Base-by-base conservation (phyloP, 2,329 filamentous ascomycete genomes). In the Claviceps digitariae region DNA sequence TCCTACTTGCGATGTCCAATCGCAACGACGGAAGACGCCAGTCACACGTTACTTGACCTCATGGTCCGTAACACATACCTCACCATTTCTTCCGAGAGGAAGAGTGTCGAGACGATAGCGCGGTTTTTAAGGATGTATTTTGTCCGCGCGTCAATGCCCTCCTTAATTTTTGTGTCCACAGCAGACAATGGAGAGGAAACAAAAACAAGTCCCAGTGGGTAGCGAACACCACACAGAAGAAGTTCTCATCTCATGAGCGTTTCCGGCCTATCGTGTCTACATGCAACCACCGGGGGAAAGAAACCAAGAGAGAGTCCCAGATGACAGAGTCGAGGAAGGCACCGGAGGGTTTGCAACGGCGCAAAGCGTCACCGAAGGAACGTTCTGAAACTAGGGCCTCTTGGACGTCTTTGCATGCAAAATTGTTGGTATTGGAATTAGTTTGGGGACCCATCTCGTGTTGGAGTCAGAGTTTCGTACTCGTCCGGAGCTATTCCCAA, bases 111-210 rank as follows among this genome's bases (percentile, higher is more conserved):
- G 79, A 82, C 64, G 78, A 79, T 48, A 79, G 74, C 73, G 81
- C 87, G 88, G 81, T 82, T 95, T 96, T 96, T 95, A 77, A 76
- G 78, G 88, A 94, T 84, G 88, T 90, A 71, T 81, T 95, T 96
- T 95, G 87, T 86, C 79, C 87, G 87, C 78, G 83, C 75, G 73
- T 64, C 65, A 72, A 74, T 70, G 82, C 85, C 84, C 82, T 83
- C 80, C 79, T 69, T 66, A 65, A 8, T 15, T 65, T 62, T 63
- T 66, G 65, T 61, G 52, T 61, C 52, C 13, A 41, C 47, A 36
- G 48, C 57, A 60, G 62, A 63, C 36, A 57, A 60, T 63, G 81
- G 81, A 82, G 85, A 83, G 86, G 84, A 90, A 86, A 74, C 85
- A 95, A 95, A 96, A 90, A 93, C 87, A 74, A 82, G 84, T 95